phyloP scores from a whole-genome alignment of 495 filamentous ascomycete genomes.

The Hypoxylon fuscum region DNA sequence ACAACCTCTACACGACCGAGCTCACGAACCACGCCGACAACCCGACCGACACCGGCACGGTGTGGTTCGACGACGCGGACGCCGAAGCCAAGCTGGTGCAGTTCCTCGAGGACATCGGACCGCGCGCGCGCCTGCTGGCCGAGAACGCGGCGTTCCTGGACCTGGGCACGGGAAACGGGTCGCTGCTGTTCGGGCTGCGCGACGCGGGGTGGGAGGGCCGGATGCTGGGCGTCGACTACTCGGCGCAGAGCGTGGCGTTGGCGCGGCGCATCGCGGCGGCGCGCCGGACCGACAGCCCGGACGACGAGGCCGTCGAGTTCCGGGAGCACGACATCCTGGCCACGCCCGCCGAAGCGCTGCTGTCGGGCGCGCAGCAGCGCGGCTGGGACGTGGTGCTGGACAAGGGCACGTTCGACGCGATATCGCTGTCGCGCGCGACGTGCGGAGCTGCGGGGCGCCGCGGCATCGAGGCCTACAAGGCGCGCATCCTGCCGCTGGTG shows the following conservation, averaged over 20 bases:
- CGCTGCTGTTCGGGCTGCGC: constrained; percentile 78
- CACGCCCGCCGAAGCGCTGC: constrained; percentile 40
- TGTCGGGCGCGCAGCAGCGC: constrained; percentile 49
- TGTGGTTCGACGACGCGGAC: constrained; percentile 79
- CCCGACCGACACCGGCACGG: constrained; percentile 70
- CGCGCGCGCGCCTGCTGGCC: constrained; percentile 5
- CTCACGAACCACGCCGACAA: constrained; percentile 67
- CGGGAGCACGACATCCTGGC: constrained; percentile 80
- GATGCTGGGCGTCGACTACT: constrained; percentile 90
- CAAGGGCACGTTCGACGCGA: constrained; percentile 97
- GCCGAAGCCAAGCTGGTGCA: constrained; percentile 69
- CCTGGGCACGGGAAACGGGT: constrained; percentile 91
- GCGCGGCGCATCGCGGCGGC: constrained; percentile 60
- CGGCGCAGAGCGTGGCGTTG: constrained; percentile 69
- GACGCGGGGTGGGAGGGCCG: constrained; percentile 64
- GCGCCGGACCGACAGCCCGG: not conserved
- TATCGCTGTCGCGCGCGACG: constrained; percentile 80
- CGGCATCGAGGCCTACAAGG: constrained; percentile 77
- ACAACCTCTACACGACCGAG: constrained; percentile 69
- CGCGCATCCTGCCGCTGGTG: constrained; percentile 70
- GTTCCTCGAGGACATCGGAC: constrained; percentile 56
- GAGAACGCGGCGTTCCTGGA: constrained; percentile 64
- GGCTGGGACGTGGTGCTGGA: constrained; percentile 91
- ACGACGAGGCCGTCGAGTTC: constrained; percentile 63
- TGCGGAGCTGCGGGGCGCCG: constrained; percentile 59